These are phyloP conservation scores for Gaillardinia entomophila DNA, from an alignment of 805 yeast species.

Conservation along the genomic window DNA sequence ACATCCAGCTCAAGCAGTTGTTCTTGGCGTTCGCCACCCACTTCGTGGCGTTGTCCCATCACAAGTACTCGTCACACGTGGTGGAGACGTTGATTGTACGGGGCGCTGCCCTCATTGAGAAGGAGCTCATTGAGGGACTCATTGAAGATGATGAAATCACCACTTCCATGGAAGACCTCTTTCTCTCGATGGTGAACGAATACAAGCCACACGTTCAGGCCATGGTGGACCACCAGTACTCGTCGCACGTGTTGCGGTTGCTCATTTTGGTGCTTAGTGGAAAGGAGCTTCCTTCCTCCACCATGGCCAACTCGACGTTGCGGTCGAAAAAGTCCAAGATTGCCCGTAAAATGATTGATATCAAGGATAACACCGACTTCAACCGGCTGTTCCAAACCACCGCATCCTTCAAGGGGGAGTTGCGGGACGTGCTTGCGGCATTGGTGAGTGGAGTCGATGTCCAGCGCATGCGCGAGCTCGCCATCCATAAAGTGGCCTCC, in stretches of 20 bases:
- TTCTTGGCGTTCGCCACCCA: constrained; percentile 69
- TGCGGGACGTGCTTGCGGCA: constrained; percentile 43
- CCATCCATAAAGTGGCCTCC: constrained; percentile 77
- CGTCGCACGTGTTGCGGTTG: constrained; percentile 81
- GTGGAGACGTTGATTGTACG: constrained; percentile 78
- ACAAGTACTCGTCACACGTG: constrained; percentile 92
- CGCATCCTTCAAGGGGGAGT: constrained; percentile 53
- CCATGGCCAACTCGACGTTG: constrained; percentile 61
- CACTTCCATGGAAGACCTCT: constrained; percentile 60
- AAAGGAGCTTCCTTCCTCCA: constrained; percentile 68
- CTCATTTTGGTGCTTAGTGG: constrained; percentile 70
- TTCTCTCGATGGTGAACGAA: constrained; percentile 62
- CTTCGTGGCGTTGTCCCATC: constrained; percentile 70
- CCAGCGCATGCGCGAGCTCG: constrained; percentile 55
- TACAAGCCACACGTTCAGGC: constrained; percentile 51
- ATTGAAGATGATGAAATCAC: constrained; percentile 31
- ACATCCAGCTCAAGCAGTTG: constrained; percentile 57
- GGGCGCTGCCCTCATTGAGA: constrained; percentile 67
- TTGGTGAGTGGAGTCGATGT: constrained; percentile 32
- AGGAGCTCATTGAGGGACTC: constrained; percentile 47
- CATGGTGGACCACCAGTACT: constrained; percentile 72
- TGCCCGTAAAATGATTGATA: constrained; percentile 91
- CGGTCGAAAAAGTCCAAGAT: constrained; percentile 80
- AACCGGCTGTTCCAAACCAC: constrained; percentile 67
- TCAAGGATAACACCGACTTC: constrained; percentile 71